A percentile compares a stretch with the other conserved stretches of the same genome.
Conservation (phyloP, 495 filamentous ascomycete genomes). For the Penicillium canescens region DNA sequence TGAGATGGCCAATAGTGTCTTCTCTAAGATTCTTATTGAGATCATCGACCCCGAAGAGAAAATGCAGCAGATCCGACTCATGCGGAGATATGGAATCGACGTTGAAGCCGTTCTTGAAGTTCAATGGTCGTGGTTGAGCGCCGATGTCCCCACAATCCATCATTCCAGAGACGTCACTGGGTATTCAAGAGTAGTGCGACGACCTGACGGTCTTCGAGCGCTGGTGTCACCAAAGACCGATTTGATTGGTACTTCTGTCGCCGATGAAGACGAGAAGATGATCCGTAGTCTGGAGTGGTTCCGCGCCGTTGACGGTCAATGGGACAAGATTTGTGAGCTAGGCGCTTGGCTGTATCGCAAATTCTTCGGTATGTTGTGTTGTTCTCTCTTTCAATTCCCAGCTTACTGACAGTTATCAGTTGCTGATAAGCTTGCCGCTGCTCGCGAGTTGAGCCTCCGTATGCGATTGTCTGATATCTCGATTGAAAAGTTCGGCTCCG, state of each 20-base stretch:
- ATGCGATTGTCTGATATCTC: conserved; percentile 44
- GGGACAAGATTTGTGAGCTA: conserved; percentile 66
- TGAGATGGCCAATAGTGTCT: conserved; percentile 39
- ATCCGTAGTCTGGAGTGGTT: conserved; percentile 88
- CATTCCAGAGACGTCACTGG: conserved; percentile 28
- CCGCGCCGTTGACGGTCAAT: conserved; percentile 66
- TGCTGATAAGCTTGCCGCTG: conserved; percentile 60
- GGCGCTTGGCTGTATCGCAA: conserved; percentile 68
- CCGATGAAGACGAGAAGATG: conserved; percentile 64
- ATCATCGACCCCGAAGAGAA: conserved; percentile 59
- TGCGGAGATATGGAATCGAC: conserved; percentile 55
- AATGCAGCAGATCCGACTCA: conserved; percentile 47
- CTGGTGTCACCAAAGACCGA: conserved; percentile 53
- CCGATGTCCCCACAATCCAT: conserved; percentile 32
- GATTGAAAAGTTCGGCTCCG: conserved; percentile 41
- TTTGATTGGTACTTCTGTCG: conserved; percentile 63
- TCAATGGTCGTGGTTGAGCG: conserved; percentile 55
- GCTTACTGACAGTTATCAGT: conserved; percentile 14
- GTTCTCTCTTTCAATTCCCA: neutral
- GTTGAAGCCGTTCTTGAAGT: conserved; percentile 50
- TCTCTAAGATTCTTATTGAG: conserved; percentile 59
- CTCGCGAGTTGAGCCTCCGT: conserved; percentile 56
- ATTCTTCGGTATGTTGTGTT: conserved; percentile 37
- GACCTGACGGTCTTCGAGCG: conserved; percentile 33
- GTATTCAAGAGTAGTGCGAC: conserved; percentile 34